phyloP scores from a whole-genome alignment of 345 rosid genomes.

The Raphanus sativus region DNA sequence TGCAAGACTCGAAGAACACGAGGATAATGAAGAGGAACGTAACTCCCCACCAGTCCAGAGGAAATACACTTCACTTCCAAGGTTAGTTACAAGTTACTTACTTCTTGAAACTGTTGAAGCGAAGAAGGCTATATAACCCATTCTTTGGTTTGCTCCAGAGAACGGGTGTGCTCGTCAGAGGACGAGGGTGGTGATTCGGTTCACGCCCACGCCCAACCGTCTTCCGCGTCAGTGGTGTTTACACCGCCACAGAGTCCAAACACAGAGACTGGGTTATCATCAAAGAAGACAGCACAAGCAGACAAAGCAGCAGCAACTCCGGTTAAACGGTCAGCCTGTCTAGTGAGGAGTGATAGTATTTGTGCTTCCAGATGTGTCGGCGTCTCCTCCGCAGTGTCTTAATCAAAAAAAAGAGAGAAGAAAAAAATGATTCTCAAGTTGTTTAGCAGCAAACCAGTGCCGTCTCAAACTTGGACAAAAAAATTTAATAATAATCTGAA shows the following conservation, averaged over 20 bases:
- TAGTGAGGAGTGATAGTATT: conserved; percentile 68
- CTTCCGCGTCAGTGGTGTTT: conserved; percentile 44
- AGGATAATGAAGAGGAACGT: conserved; percentile 50
- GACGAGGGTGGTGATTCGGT: conserved; percentile 52
- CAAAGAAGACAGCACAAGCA: conserved; percentile 37
- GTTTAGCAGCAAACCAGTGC: conserved; percentile 43
- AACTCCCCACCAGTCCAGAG: conserved; percentile 56
- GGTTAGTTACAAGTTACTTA: conserved; percentile 41
- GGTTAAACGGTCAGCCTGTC: conserved; percentile 49
- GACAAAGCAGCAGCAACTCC: conserved; percentile 43
- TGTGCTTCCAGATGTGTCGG: conserved; percentile 69
- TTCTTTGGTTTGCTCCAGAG: conserved; percentile 45
- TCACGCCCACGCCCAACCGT: conserved; percentile 48
- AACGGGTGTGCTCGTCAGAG: conserved; percentile 57
- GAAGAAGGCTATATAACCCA: neutral
- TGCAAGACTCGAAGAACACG: conserved; percentile 74
- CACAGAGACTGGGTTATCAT: conserved; percentile 29
- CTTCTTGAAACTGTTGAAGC: conserved; percentile 4
- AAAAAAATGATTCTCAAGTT: conserved; percentile 28
- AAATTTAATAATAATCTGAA: no score
- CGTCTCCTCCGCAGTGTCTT: conserved; percentile 36
- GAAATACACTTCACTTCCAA: conserved; percentile 83
- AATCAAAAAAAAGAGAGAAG: neutral
- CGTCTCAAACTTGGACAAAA: no score
- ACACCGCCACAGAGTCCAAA: conserved; percentile 49